Evolutionary conservation across 78 protist species (phyloP).

Genomic region (Dictyostelium citrinum): DNA sequence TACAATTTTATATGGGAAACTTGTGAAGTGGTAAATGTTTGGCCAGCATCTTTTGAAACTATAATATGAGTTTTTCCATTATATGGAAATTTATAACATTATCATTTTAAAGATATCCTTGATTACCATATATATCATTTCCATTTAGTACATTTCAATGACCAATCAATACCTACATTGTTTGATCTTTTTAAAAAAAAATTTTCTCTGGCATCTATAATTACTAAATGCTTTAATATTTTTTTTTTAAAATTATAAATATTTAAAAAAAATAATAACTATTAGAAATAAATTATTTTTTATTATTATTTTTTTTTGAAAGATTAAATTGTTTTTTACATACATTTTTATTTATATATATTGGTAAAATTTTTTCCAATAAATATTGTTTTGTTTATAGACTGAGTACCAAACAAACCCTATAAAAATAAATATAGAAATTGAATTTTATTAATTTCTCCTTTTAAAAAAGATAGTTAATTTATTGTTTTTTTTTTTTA

Average conservation of each 20-base stretch:
- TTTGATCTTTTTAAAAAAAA: not conserved
- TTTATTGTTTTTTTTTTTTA: too few relatives aligned
- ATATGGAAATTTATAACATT: not conserved
- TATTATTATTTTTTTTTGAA: too few relatives aligned
- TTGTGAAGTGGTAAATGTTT: not conserved
- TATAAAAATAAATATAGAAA: not conserved
- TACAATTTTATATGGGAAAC: not conserved
- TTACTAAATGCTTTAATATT: not conserved
- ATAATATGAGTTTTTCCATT: not conserved
- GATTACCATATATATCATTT: not conserved
- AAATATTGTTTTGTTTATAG: not conserved
- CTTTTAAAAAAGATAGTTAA: too few relatives aligned
- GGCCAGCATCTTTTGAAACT: constrained; percentile 12
- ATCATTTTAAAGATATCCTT: not conserved
- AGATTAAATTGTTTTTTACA: too few relatives aligned
- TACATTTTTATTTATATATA: not conserved
- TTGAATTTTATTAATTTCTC: too few relatives aligned
- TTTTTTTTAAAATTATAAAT: too few relatives aligned
- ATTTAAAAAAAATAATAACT: not conserved
- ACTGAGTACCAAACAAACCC: not conserved
- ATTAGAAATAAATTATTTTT: too few relatives aligned
- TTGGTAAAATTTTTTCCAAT: not conserved
- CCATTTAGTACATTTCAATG: not conserved
- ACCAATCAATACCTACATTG: not conserved
- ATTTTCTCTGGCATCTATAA: not conserved